Evolutionary conservation across 148 eudicot genomes (phyloP).

Genomic region (Bassia scoparia): DNA sequence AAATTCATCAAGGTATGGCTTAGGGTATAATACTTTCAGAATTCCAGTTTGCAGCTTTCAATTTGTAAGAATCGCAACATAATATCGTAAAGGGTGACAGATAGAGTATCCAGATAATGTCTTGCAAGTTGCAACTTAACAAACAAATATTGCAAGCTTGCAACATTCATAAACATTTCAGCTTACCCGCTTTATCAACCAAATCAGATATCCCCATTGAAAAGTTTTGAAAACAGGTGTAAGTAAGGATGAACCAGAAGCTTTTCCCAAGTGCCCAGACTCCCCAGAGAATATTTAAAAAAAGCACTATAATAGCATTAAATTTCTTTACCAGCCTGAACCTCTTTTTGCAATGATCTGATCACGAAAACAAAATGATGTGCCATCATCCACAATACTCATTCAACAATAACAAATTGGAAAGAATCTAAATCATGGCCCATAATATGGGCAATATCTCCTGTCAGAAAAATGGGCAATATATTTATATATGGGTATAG

Average conservation of each 20-base stretch:
- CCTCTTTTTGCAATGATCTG: not conserved
- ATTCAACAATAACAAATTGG: not conserved
- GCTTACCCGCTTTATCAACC: not conserved
- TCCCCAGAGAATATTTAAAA: not conserved
- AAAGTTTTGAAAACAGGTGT: too few species aligned
- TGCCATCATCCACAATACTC: conserved; percentile 7
- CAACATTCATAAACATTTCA: not conserved
- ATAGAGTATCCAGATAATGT: not conserved
- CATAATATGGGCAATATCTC: not conserved
- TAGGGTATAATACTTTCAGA: not conserved
- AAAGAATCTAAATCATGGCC: not conserved
- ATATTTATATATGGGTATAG: not conserved
- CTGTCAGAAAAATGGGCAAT: not conserved
- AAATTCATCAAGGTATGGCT: not conserved
- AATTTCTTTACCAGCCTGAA: not conserved
- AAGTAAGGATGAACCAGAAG: not conserved
- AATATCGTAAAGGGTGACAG: not conserved
- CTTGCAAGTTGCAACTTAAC: not conserved
- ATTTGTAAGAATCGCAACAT: not conserved
- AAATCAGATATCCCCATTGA: not conserved
- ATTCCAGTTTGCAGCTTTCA: not conserved
- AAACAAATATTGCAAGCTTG: not conserved
- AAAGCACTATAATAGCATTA: not conserved
- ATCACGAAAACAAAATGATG: not conserved
- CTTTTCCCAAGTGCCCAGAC: conserved; percentile 1